Base-by-base conservation (phyloP, 768 basidiomycete species). In the Naematelia encephala region DNA sequence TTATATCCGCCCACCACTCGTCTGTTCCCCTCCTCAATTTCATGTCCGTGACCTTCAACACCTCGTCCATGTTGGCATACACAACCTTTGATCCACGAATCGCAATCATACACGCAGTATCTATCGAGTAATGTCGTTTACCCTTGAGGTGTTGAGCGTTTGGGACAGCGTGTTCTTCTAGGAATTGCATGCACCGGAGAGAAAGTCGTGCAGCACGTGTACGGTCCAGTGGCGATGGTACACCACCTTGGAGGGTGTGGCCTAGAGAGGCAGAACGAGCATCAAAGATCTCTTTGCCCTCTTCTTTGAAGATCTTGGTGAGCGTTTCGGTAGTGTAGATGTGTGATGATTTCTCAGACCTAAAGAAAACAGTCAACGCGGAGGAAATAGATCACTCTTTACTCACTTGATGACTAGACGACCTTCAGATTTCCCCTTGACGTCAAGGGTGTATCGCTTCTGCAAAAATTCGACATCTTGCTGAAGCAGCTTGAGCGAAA, bases 211-310 rank as follows among this genome's bases (percentile, higher is more conserved):
- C 87, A 2, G 91, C 96, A 25, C 91, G 88, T 0, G 88, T 86
- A 51, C 94, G 89, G 79, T 98, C 96, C 68, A 90, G 82, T 0
- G 96, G 96, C 0, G 94, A 96, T 3, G 96, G 96, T 16, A 91
- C 86, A 1, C 92, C 92, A 5, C 96, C 96, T 72, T 99, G 96
- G 2, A 99, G 80, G 3, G 93, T 98, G 79, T 99, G 96, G 14
- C 96, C 96, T 19, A 99, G 84, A 1, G 91, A 88, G n/a, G 94
- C 96, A 19, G 86, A 89, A 49, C 96, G 87, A 19, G 96, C 86
- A 79, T 99, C 96, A 73, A 98, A 99, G 22, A 97, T 81, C 4
- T 81, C 63, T 23, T 86, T 86, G n/a, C 96, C 96, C 78, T 98
- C 94, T 74, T 96, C 94, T 70, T 88, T 87, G 78, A 97, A 79